phyloP scores from a whole-genome alignment of 225 moss, liverwort and hornwort genomes.

The Sphagnum tenellum region DNA sequence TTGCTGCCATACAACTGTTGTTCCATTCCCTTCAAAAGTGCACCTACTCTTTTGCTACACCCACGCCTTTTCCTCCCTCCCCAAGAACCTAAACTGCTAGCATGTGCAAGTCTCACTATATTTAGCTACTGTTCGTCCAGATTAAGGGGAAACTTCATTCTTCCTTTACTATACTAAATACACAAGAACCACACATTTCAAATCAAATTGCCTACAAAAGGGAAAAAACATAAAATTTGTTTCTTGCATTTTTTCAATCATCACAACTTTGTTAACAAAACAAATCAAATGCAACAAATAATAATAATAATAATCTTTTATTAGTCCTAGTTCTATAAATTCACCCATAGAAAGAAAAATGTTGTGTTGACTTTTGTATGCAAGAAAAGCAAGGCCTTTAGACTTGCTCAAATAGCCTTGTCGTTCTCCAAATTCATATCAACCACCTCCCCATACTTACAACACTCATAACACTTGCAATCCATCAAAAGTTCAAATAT shows the following conservation, averaged over 20 bases:
- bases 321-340: constrained; percentile 2
- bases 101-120: too few species aligned
- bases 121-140: too few species aligned
- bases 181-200: constrained; percentile 2
- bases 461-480: not conserved
- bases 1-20: too few species aligned
- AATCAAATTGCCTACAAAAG: not conserved
- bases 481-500: too few species aligned
- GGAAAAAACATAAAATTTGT: not conserved
- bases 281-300: not conserved
- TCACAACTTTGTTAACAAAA: not conserved
- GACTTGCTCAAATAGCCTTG: constrained; percentile 80
- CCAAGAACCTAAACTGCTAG: too few species aligned
- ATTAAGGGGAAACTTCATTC: too few species aligned
- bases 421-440: constrained; percentile 90
- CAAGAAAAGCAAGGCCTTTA: constrained; percentile 91
- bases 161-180: too few species aligned
- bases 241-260: not conserved
- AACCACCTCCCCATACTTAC: constrained; percentile 91
- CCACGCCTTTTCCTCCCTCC: too few species aligned
- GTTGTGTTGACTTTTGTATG: constrained; percentile 93
- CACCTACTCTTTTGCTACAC: too few species aligned
- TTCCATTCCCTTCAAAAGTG: too few species aligned
- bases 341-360: constrained; percentile 93
- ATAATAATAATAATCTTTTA: not conserved